These are phyloP conservation scores for Pythium monospermum DNA, from an alignment of 352 stramenopile species.

Conservation along the genomic window DNA sequence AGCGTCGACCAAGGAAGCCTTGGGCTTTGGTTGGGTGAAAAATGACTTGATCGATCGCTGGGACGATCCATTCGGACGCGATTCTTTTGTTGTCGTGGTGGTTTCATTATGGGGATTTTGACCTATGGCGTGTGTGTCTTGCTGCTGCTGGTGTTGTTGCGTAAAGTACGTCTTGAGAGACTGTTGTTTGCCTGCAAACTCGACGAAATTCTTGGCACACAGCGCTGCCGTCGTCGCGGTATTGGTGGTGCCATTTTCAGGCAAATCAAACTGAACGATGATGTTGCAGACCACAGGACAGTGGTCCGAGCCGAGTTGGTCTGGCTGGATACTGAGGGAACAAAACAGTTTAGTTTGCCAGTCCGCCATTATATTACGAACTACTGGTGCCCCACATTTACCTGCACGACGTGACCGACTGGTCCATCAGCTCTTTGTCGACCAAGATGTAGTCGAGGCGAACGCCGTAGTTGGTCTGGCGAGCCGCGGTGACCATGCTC, in stretches of 20 bases:
- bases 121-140: background rate
- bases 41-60: conserved; percentile 55
- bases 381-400: conserved; percentile 19
- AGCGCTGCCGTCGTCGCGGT: conserved; percentile 46
- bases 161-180: conserved; percentile 46
- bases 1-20: too few species aligned
- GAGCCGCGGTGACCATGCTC: conserved; percentile 77
- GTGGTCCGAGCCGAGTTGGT: conserved; percentile 69
- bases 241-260: conserved; percentile 7
- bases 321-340: conserved; percentile 25
- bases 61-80: background rate
- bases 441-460: conserved; percentile 90
- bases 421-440: conserved; percentile 40
- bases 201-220: conserved; percentile 63
- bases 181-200: conserved; percentile 78
- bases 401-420: conserved; percentile 51
- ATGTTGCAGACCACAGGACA: conserved; percentile 61
- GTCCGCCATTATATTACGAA: too few species aligned
- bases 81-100: background rate
- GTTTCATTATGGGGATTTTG: background rate
- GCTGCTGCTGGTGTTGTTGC: background rate
- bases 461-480: conserved; percentile 88
- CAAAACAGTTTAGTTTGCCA: too few species aligned
- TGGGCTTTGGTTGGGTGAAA: conserved; percentile 23
- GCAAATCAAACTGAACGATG: conserved; percentile 29